A percentile compares a stretch with the other conserved stretches of the same genome.
phyloP scores from a whole-genome alignment of 768 basidiomycete species.

The Phanerochaete sordida region DNA sequence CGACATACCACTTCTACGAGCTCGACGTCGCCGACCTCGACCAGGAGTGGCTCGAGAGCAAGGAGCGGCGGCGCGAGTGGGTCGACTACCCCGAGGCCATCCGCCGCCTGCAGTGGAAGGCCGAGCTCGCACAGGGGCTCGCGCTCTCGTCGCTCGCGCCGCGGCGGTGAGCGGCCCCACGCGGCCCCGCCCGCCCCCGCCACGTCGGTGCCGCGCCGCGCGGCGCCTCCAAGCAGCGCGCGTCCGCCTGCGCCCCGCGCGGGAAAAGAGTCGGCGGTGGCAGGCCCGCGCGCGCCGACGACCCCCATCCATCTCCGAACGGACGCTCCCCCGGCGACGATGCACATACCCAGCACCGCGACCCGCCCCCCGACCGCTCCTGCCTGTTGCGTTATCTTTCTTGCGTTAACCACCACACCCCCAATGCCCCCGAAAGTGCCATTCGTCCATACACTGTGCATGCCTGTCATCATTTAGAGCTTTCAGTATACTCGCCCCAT shows the following conservation, averaged over 20 bases:
- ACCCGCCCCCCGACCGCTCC: not conserved
- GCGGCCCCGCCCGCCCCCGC: not conserved
- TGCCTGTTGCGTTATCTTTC: not conserved
- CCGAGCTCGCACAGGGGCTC: conserved; percentile 78
- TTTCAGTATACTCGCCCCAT: conserved; percentile 4
- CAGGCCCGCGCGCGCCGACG: not conserved
- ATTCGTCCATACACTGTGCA: not conserved
- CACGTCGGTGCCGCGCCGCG: not conserved
- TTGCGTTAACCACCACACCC: not conserved
- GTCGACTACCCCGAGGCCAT: conserved; percentile 84
- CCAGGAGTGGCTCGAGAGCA: conserved; percentile 75
- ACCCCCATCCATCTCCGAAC: not conserved
- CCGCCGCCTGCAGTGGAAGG: conserved; percentile 75
- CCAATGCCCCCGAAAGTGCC: not conserved
- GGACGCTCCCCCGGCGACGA: not conserved
- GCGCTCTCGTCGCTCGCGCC: conserved; percentile 68
- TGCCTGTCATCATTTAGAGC: conserved; percentile 8
- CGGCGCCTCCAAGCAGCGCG: not conserved
- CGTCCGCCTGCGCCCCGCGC: not conserved
- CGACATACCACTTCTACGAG: conserved; percentile 89
- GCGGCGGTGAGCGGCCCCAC: conserved; percentile 33
- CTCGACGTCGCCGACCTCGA: conserved; percentile 78
- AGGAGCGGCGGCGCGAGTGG: conserved; percentile 82
- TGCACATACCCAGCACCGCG: not conserved
- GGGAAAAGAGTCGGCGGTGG: not conserved